Conservation (phyloP, 345 rosid species). For the Brassica carinata region DNA sequence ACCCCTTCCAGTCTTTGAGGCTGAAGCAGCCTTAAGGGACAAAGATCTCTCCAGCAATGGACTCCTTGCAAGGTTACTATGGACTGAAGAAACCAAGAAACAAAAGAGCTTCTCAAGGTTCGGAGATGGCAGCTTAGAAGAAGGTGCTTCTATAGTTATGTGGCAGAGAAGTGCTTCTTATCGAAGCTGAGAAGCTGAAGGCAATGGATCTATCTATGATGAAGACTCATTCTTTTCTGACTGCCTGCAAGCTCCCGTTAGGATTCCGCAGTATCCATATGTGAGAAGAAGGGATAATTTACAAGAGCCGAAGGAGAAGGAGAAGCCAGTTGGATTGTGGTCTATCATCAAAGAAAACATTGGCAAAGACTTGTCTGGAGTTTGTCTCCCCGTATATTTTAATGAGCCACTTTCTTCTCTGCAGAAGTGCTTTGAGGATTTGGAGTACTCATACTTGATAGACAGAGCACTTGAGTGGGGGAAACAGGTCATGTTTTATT, state of each 20-base stretch:
- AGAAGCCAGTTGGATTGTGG: too few relatives aligned
- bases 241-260: slow-evolving; percentile 38
- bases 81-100: slow-evolving; percentile 52
- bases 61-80: slow-evolving; percentile 74
- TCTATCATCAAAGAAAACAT: slow-evolving; percentile 66
- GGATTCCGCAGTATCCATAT: too few relatives aligned
- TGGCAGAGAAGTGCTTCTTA: slow-evolving; percentile 76
- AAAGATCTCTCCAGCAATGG: slow-evolving; percentile 76
- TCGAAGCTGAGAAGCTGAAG: slow-evolving; percentile 67
- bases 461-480: slow-evolving; percentile 42
- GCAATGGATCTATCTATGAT: slow-evolving; percentile 58
- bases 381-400: slow-evolving; percentile 96
- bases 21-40: slow-evolving; percentile 45
- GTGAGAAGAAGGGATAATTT: too few relatives aligned
- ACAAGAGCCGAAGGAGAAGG: too few relatives aligned
- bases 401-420: slow-evolving; percentile 95
- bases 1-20: slow-evolving; percentile 63
- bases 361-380: slow-evolving; percentile 97
- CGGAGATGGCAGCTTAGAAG: slow-evolving; percentile 42
- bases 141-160: too few relatives aligned
- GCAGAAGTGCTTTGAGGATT: slow-evolving; percentile 98
- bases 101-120: slow-evolving; percentile 47
- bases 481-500: slow-evolving; percentile 73
- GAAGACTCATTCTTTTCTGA: slow-evolving; percentile 66
- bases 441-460: slow-evolving; percentile 44